A percentile compares a stretch with the other conserved stretches of the same genome.
Conservation (phyloP, 495 filamentous ascomycete species). For the Lasiosphaeria hispida region DNA sequence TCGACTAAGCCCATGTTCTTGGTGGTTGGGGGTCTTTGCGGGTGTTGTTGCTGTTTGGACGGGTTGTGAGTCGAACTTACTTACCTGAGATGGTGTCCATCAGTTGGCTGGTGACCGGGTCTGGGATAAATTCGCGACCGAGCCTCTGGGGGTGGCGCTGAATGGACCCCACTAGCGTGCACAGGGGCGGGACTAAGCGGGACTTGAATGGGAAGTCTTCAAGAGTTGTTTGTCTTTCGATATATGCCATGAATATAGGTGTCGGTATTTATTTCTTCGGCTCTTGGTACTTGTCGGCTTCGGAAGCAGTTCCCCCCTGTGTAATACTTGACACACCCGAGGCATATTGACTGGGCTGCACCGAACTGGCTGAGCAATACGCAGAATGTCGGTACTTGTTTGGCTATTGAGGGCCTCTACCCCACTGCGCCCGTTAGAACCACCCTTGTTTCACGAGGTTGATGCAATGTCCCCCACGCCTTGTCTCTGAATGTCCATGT, state of each 20-base stretch:
- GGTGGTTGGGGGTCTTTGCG: background rate
- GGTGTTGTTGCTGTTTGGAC: background rate
- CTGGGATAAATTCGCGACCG: too few species aligned
- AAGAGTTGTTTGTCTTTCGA: too few species aligned
- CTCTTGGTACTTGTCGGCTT: too few species aligned
- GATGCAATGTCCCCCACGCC: conserved; percentile 3
- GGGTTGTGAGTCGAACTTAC: background rate
- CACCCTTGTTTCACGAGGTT: conserved; percentile 6
- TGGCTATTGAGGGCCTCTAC: background rate
- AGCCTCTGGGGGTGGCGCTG: background rate
- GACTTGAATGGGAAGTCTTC: background rate
- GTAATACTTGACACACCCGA: too few species aligned
- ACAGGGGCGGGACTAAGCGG: background rate
- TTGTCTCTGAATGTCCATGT: too few species aligned
- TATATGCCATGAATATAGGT: too few species aligned
- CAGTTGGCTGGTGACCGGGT: background rate
- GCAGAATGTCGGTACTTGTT: too few species aligned
- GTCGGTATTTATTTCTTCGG: background rate
- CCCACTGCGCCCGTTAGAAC: background rate
- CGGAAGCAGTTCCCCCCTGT: too few species aligned
- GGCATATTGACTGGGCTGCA: too few species aligned
- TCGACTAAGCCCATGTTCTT: conserved; percentile 68
- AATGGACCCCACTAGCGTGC: background rate
- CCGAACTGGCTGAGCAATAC: too few species aligned
- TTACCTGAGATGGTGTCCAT: too few species aligned